Evolutionary conservation across 2,329 filamentous ascomycete genomes (phyloP), one percentile per base, ranked within the genome.

Genomic region (Aurifilum marmelostoma): DNA sequence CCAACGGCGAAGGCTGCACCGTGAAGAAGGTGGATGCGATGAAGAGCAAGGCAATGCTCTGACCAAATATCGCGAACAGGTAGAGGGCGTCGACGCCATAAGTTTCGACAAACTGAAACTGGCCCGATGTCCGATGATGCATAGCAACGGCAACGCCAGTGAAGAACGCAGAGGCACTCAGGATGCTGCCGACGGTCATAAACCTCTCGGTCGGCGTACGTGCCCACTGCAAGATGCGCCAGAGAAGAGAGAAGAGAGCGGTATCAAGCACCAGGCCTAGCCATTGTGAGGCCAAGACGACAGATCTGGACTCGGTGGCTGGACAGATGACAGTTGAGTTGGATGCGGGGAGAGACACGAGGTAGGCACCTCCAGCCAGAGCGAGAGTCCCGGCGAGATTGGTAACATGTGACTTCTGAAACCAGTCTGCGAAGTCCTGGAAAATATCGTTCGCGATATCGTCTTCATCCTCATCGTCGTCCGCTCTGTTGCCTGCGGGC

Each of bases 241-340:
- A 88, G 2, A 81, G 69, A 12, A 85, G 74, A n/a, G 85, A 74
- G 27, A 84, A 73, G 65, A 87, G 82, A 52, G 76, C 67, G 8
- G 81, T 80, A 72, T 88, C 85, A 6, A 85, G 76, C 29, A 81
- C 69, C 24, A 87, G 74, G 0, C 83, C 83, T 1, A 80, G 24
- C 62, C 80, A 77, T 70, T 87, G 86, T 8, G 83, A 72, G n/a
- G 78, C 71, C 0, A 83, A 71, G 1, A 82, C 76, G 24, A 75
- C 75, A 5, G 75, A 73, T 3, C 75, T 75, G 64, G 77, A 80
- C 66, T 86, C 84, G 18, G 80, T 70, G 5, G 78, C 72, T 24
- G 85, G 83, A 73, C 86, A 88, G 67, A 87, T 81, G 68, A 83
- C 86, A 0, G 83, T 85, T 16, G 85, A 87, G n/a, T 74, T 76